Conservation (phyloP, 495 filamentous ascomycete species). For the Daldinia vernicosa region DNA sequence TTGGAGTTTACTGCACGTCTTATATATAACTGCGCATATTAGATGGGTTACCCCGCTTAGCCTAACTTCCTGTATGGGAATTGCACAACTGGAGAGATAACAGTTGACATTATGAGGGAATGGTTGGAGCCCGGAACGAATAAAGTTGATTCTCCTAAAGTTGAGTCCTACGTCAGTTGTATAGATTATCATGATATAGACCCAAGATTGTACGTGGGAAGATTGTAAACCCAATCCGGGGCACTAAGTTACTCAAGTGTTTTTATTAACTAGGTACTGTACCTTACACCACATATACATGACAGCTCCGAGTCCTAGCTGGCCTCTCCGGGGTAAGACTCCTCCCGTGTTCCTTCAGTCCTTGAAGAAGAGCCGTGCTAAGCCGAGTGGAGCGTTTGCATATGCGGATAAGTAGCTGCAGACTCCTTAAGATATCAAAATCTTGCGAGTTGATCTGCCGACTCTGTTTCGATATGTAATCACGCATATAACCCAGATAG, state of each 20-base stretch:
- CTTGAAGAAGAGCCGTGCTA: conserved; percentile 18
- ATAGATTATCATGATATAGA: neutral
- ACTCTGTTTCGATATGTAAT: neutral
- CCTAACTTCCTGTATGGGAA: neutral
- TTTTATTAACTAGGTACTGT: neutral
- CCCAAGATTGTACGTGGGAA: neutral
- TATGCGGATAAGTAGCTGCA: neutral
- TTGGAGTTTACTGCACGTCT: neutral
- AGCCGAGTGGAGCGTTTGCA: conserved; percentile 5
- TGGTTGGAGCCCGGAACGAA: neutral
- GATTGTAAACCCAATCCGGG: neutral
- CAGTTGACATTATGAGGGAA: neutral
- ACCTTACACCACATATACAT: neutral
- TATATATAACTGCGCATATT: neutral
- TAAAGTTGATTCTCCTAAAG: neutral
- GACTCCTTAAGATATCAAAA: neutral
- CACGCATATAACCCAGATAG: neutral
- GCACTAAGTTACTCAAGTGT: neutral
- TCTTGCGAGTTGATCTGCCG: neutral
- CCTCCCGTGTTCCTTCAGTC: neutral
- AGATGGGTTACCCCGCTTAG: neutral
- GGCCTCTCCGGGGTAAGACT: neutral
- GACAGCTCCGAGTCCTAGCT: neutral
- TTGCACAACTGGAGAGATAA: neutral
- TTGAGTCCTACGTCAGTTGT: neutral